phyloP scores from a whole-genome alignment of 805 yeast species.

The Nakazawaea peltata region DNA sequence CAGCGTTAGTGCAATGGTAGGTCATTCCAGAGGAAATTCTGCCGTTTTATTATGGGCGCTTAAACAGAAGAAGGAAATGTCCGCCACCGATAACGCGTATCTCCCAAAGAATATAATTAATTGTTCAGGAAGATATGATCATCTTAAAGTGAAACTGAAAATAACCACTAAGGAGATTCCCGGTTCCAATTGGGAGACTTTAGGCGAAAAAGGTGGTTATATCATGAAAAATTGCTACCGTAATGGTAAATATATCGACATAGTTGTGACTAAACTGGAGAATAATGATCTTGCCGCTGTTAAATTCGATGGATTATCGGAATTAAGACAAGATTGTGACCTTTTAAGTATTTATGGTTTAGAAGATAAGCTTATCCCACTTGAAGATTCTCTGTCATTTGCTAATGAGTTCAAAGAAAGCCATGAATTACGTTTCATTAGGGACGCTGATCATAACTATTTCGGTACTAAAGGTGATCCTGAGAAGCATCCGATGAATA shows the following conservation, averaged over 20 bases:
- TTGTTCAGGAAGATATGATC: constrained; percentile 62
- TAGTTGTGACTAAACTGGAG: constrained; percentile 42
- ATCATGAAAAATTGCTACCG: constrained; percentile 31
- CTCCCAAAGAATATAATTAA: constrained; percentile 48
- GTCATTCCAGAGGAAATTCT: constrained; percentile 76
- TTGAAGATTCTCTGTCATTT: constrained; percentile 50
- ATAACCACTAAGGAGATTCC: constrained; percentile 29
- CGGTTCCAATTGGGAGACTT: constrained; percentile 29
- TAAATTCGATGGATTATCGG: constrained; percentile 25
- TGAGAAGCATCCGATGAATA: constrained; percentile 34
- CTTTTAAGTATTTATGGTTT: constrained; percentile 69
- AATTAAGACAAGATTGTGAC: constrained; percentile 14
- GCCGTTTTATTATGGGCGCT: constrained; percentile 71
- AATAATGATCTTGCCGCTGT: constrained; percentile 38
- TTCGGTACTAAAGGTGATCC: constrained; percentile 42
- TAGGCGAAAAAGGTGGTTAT: constrained; percentile 33
- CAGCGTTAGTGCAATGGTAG: constrained; percentile 50
- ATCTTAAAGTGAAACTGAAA: constrained; percentile 25
- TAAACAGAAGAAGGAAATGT: constrained; percentile 27
- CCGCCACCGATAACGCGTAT: constrained; percentile 17
- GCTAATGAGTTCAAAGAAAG: constrained; percentile 52
- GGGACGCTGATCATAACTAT: constrained; percentile 76
- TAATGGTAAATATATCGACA: constrained; percentile 36
- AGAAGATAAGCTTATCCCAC: constrained; percentile 57
- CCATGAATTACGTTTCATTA: constrained; percentile 49